Evolutionary conservation across 2,329 filamentous ascomycete genomes (phyloP).

Genomic region (Aspergillus hortae): DNA sequence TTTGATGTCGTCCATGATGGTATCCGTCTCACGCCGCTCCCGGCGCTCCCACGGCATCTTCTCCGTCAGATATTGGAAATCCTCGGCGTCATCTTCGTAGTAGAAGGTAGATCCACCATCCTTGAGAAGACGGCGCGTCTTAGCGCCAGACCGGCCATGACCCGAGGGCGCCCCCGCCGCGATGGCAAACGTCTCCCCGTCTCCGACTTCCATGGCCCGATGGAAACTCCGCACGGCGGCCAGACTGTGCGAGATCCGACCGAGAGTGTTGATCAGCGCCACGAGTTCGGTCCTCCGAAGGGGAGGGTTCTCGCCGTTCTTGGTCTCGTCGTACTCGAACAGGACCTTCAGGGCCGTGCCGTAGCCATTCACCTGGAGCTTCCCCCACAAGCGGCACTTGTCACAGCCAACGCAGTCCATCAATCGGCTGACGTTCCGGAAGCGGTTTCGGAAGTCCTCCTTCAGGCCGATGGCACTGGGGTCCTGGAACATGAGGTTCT

Average conservation of each 20-base stretch:
- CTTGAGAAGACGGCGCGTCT: constrained; percentile 22
- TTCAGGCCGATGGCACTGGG: constrained; percentile 68
- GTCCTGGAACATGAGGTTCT: constrained; percentile 87
- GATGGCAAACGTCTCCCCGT: constrained; percentile 28
- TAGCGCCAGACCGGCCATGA: constrained; percentile 17
- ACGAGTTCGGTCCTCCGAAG: constrained; percentile 90
- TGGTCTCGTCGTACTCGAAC: constrained; percentile 80
- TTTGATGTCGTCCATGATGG: constrained; percentile 56
- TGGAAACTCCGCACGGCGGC: constrained; percentile 71
- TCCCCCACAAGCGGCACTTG: constrained; percentile 97
- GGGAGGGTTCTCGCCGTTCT: constrained; percentile 61
- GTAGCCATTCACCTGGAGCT: constrained; percentile 91
- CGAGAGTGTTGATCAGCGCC: constrained; percentile 89
- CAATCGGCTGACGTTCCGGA: constrained; percentile 90
- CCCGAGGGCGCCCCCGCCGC: constrained; percentile 24
- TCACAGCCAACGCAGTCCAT: constrained; percentile 99
- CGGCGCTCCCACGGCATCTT: constrained; percentile 31
- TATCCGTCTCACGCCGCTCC: constrained; percentile 35
- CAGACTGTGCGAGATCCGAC: constrained; percentile 78
- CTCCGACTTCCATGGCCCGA: constrained; percentile 39
- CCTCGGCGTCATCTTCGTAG: constrained; percentile 38
- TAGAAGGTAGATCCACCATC: constrained; percentile 34
- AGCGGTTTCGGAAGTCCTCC: constrained; percentile 95
- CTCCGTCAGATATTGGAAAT: constrained; percentile 33
- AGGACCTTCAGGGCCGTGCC: constrained; percentile 92